Evolutionary conservation across 129 eudicot species (phyloP).

Genomic region (Flaveria trinervia): DNA sequence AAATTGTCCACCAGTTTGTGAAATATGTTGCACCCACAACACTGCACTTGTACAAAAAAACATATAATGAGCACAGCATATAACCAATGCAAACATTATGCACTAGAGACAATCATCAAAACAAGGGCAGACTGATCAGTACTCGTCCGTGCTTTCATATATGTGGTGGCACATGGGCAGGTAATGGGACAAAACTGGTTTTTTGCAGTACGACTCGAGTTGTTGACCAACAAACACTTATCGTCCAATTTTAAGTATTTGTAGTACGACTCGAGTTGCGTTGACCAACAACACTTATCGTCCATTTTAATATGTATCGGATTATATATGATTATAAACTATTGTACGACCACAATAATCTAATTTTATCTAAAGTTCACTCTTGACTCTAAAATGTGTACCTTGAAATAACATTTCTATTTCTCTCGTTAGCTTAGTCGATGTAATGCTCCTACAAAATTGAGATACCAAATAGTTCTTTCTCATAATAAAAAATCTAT

Average conservation of each 20-base stretch:
- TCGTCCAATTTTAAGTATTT: background rate
- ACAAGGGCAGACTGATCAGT: background rate
- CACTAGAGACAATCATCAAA: background rate
- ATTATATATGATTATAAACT: background rate
- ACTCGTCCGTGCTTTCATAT: background rate
- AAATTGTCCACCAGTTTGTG: conserved; percentile 19
- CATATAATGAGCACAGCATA: background rate
- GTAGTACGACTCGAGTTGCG: background rate
- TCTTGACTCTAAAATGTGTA: background rate
- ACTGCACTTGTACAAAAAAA: conserved; percentile 8
- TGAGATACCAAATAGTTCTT: too few relatives aligned
- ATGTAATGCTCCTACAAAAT: too few relatives aligned
- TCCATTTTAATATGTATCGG: background rate
- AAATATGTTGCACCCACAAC: conserved; percentile 19
- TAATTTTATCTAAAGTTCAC: background rate
- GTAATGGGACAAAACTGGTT: background rate
- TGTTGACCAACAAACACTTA: background rate
- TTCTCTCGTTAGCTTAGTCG: too few relatives aligned
- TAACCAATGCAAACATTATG: conserved; percentile 8
- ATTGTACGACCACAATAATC: background rate
- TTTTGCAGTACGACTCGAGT: background rate
- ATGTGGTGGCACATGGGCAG: background rate
- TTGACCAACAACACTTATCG: background rate
- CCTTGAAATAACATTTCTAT: too few relatives aligned
- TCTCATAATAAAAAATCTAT: background rate